These are phyloP conservation scores for Tilletia walkeri DNA, from an alignment of 1,284 basidiomycete genomes.

Conservation along the genomic window DNA sequence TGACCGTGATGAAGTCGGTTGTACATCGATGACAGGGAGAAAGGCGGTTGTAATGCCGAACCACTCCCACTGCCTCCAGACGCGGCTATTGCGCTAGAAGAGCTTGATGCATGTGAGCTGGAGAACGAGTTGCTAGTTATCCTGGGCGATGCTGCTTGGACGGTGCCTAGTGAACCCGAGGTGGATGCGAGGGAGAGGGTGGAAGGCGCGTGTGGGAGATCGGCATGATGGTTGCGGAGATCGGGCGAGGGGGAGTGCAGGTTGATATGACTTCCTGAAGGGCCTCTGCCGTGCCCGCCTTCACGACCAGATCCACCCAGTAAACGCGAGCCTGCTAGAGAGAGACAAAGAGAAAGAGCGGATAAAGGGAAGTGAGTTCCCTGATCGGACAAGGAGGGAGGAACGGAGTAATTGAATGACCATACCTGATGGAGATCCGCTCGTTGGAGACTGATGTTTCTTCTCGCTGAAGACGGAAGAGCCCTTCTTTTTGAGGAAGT, in stretches of 20 bases:
- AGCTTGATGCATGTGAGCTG: neutral
- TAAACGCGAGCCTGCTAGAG: neutral
- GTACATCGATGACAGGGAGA: neutral
- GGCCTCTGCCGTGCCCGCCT: neutral
- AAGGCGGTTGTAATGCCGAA: neutral
- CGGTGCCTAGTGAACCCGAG: slow-evolving; percentile 24
- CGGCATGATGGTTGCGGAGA: neutral
- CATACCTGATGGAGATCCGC: too few relatives aligned
- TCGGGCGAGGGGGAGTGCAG: neutral
- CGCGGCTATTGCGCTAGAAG: too few relatives aligned
- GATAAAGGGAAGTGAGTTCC: too few relatives aligned
- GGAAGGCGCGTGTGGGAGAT: slow-evolving; percentile 15
- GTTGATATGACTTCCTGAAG: neutral
- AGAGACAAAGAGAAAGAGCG: too few relatives aligned
- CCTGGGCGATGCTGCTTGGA: neutral
- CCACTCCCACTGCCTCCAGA: neutral
- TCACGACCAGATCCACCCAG: neutral
- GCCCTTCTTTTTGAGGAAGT: slow-evolving; percentile 44
- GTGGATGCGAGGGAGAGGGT: slow-evolving; percentile 30
- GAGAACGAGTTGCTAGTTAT: neutral
- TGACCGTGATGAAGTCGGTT: slow-evolving; percentile 7
- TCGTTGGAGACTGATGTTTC: slow-evolving; percentile 7
- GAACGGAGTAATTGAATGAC: too few relatives aligned
- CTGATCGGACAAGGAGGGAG: neutral
- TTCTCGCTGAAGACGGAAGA: slow-evolving; percentile 23